These are phyloP conservation scores for Candida alai DNA, from an alignment of 805 yeast genomes.

Conservation along the genomic window DNA sequence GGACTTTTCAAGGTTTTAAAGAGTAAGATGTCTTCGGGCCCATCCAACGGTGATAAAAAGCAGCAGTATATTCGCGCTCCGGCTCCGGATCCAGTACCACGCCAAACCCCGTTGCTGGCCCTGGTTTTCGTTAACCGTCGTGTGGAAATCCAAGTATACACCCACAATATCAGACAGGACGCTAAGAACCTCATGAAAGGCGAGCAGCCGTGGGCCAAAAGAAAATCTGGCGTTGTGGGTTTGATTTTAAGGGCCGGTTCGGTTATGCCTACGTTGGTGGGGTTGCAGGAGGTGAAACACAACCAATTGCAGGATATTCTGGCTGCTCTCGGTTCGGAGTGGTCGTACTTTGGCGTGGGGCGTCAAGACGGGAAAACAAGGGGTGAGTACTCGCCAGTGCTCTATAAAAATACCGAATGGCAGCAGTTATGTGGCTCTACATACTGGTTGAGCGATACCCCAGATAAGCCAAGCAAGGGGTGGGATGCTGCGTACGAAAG, in stretches of 20 bases:
- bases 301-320: conserved; percentile 33
- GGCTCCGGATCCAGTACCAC: too few relatives aligned
- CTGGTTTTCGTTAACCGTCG: too few relatives aligned
- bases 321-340: conserved; percentile 18
- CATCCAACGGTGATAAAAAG: too few relatives aligned
- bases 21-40: too few relatives aligned
- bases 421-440: conserved; percentile 18
- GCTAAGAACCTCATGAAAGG: conserved; percentile 24
- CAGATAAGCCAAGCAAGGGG: conserved; percentile 30
- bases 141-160: conserved; percentile 24
- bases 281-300: conserved; percentile 38
- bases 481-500: conserved; percentile 47
- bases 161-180: conserved; percentile 45
- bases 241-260: background rate
- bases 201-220: conserved; percentile 43
- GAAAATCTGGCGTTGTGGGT: conserved; percentile 33
- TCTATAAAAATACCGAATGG: conserved; percentile 23
- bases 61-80: too few relatives aligned
- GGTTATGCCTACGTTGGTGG: conserved; percentile 32
- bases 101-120: too few relatives aligned
- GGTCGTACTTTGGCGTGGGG: conserved; percentile 29
- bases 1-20: too few relatives aligned
- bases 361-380: conserved; percentile 25
- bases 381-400: conserved; percentile 28
- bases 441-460: conserved; percentile 25